Percentiles rank a stretch among this genome's conserved stretches.
Evolutionary conservation across 106 monocot species (phyloP).

Genomic region (Acorus gramineus): DNA sequence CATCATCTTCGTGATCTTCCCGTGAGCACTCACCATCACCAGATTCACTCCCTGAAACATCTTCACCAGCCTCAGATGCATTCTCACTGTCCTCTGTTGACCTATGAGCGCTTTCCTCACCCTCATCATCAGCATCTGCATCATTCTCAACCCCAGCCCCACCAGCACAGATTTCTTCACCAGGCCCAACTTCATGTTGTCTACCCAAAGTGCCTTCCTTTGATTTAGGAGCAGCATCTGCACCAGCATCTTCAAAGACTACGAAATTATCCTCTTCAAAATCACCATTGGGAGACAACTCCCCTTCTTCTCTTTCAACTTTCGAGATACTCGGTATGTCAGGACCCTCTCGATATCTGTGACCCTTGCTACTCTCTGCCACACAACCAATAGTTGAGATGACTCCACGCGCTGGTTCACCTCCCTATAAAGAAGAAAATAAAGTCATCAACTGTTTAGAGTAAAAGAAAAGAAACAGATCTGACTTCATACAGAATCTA

Average conservation of each 20-base stretch:
- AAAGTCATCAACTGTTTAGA: not conserved
- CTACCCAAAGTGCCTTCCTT: slow-evolving; percentile 35
- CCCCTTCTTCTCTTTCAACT: slow-evolving; percentile 93
- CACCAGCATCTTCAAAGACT: slow-evolving; percentile 34
- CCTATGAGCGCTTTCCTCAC: slow-evolving; percentile 78
- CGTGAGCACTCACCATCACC: slow-evolving; percentile 76
- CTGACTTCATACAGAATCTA: no score
- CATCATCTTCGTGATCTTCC: slow-evolving; percentile 74
- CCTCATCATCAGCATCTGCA: slow-evolving; percentile 87
- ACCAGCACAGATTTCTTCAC: slow-evolving; percentile 21
- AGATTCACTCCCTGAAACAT: slow-evolving; percentile 85
- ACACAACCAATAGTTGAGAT: slow-evolving; percentile 25
- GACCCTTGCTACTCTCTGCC: slow-evolving; percentile 27
- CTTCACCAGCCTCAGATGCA: slow-evolving; percentile 85
- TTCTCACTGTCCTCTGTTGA: slow-evolving; percentile 90
- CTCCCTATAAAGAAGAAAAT: slow-evolving; percentile 22
- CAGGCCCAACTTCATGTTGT: slow-evolving; percentile 23
- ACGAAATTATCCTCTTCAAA: slow-evolving; percentile 95
- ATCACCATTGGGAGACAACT: slow-evolving; percentile 88
- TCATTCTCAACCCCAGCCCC: slow-evolving; percentile 65
- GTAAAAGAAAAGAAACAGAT: not conserved
- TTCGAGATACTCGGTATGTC: slow-evolving; percentile 25
- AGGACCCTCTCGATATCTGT: slow-evolving; percentile 22
- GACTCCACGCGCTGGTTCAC: slow-evolving; percentile 17
- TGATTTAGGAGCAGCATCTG: slow-evolving; percentile 19